A percentile compares a stretch with the other conserved stretches of the same genome.
These are phyloP conservation scores for Emergomyces africanus DNA, from an alignment of 2,329 filamentous ascomycete genomes.

Conservation along the genomic window DNA sequence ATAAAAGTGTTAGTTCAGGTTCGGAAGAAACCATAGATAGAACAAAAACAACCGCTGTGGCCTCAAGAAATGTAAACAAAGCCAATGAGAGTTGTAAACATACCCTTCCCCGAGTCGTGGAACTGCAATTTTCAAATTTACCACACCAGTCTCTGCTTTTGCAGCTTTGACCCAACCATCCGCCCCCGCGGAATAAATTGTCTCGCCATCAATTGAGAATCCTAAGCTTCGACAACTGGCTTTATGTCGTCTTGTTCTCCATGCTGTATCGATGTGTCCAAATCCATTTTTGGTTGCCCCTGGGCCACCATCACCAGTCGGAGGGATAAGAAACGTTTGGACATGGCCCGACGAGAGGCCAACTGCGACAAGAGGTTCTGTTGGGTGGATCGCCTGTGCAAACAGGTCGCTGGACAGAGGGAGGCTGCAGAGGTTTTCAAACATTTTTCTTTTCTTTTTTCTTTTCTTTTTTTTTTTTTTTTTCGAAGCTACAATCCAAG, in stretches of 20 bases:
- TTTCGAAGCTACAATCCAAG: neutral
- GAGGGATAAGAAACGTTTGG: slow-evolving; percentile 63
- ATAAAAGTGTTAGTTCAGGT: neutral
- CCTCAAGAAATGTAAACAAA: neutral
- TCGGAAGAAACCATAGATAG: neutral
- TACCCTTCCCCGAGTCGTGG: slow-evolving; percentile 39
- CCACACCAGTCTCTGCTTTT: slow-evolving; percentile 47
- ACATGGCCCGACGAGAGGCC: slow-evolving; percentile 79
- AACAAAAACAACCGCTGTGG: neutral
- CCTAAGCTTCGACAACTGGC: slow-evolving; percentile 76
- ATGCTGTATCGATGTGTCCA: slow-evolving; percentile 66
- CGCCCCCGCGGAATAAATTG: slow-evolving; percentile 48
- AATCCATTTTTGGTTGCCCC: slow-evolving; percentile 47
- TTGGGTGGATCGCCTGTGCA: slow-evolving; percentile 73
- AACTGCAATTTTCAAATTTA: slow-evolving; percentile 70
- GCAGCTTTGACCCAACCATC: slow-evolving; percentile 53
- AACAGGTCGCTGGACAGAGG: slow-evolving; percentile 81
- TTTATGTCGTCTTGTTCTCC: slow-evolving; percentile 83
- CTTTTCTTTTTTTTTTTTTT: neutral
- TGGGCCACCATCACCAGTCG: slow-evolving; percentile 38
- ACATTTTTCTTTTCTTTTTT: slow-evolving; percentile 52
- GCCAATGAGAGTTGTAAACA: slow-evolving; percentile 11
- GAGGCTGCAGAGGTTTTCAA: slow-evolving; percentile 83
- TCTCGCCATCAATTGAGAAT: slow-evolving; percentile 65
- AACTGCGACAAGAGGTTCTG: slow-evolving; percentile 70